Evolutionary conservation across 441 rosid genomes (phyloP).

Genomic region (Lepidium campestre): DNA sequence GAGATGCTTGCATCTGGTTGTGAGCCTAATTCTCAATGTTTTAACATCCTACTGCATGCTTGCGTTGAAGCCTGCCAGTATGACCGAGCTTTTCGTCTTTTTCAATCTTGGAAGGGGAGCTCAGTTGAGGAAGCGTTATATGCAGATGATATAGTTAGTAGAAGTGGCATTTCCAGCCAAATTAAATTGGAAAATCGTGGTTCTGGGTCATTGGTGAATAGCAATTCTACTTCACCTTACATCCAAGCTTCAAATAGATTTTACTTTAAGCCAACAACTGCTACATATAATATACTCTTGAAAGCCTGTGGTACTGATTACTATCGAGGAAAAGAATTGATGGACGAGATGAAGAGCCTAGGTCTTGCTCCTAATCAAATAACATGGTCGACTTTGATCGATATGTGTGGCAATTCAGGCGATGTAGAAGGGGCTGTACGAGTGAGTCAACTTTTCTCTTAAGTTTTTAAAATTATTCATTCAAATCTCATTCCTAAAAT

Average conservation of each 20-base stretch:
- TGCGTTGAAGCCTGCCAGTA: conserved; percentile 86
- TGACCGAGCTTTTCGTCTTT: conserved; percentile 93
- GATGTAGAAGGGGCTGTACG: conserved; percentile 68
- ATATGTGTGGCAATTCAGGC: conserved; percentile 70
- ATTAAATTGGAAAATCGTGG: conserved; percentile 17
- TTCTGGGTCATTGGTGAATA: conserved; percentile 22
- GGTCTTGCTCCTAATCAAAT: conserved; percentile 77
- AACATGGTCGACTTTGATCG: conserved; percentile 89
- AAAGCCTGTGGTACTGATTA: conserved; percentile 81
- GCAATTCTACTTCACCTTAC: conserved; percentile 31
- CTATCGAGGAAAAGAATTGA: conserved; percentile 57
- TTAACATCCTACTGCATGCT: conserved; percentile 77
- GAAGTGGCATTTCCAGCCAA: conserved; percentile 11
- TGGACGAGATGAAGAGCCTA: conserved; percentile 73
- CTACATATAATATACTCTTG: conserved; percentile 73
- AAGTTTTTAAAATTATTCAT: neutral
- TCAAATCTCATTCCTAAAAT: conserved; percentile 4
- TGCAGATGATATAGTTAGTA: conserved; percentile 25
- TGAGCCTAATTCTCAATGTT: conserved; percentile 80
- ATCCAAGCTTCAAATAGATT: conserved; percentile 41
- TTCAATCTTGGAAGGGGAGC: conserved; percentile 57
- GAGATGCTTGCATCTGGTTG: conserved; percentile 86
- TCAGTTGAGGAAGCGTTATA: conserved; percentile 25
- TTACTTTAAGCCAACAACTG: conserved; percentile 59
- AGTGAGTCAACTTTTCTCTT: conserved; percentile 38